A percentile compares a stretch with the other conserved stretches of the same genome.
Evolutionary conservation across 495 filamentous ascomycete genomes (phyloP).

Genomic region (Podospora pseudocomata): DNA sequence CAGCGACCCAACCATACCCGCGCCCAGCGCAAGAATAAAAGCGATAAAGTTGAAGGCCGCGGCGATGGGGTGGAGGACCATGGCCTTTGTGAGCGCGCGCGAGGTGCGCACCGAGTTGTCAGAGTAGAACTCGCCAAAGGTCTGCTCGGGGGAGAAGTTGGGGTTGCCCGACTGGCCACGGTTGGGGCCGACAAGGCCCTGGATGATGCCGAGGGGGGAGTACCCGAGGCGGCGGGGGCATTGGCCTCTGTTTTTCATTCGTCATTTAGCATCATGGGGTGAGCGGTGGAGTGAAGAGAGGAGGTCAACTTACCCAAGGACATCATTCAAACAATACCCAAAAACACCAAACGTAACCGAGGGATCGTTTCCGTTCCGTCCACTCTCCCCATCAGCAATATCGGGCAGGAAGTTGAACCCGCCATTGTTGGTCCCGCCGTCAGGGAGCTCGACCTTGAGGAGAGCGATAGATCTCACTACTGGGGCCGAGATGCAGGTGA

Average conservation of each 20-base stretch:
- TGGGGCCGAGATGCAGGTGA: slow-evolving; percentile 57
- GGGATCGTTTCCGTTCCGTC: neutral
- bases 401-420: slow-evolving; percentile 1
- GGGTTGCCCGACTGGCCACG: neutral
- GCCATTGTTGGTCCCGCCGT: neutral
- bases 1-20: slow-evolving; percentile 52
- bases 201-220: slow-evolving; percentile 45
- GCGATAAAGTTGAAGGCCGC: slow-evolving; percentile 56
- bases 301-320: slow-evolving; percentile 22
- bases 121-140: slow-evolving; percentile 32
- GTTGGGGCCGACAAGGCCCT: slow-evolving; percentile 30
- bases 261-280: neutral
- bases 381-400: neutral
- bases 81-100: slow-evolving; percentile 50
- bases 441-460: slow-evolving; percentile 47
- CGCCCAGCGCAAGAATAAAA: slow-evolving; percentile 52
- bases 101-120: slow-evolving; percentile 41
- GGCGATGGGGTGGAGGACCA: slow-evolving; percentile 60
- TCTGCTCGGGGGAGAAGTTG: neutral
- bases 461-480: slow-evolving; percentile 51
- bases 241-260: slow-evolving; percentile 30
- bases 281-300: neutral
- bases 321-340: slow-evolving; percentile 48
- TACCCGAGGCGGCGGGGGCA: slow-evolving; percentile 53
- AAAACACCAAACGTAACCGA: slow-evolving; percentile 56